A percentile compares a stretch with the other conserved stretches of the same genome.
These are phyloP conservation scores for Sphagnum magellanicum DNA, from an alignment of 228 moss, liverwort and hornwort genomes.

Conservation along the genomic window DNA sequence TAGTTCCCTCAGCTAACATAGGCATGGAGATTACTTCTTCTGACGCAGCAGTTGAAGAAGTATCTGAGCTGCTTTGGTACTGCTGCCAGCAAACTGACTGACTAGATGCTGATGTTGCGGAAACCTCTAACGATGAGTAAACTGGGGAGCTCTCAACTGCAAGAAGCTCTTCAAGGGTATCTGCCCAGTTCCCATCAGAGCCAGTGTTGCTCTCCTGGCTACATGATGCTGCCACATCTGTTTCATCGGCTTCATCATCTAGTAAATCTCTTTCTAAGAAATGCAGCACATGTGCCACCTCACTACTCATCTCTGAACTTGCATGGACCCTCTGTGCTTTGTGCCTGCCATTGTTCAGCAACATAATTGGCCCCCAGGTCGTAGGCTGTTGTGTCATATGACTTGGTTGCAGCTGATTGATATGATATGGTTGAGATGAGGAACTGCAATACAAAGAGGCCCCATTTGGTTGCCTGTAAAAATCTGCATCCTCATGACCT, in stretches of 20 bases:
- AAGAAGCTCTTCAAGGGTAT: constrained; percentile 41
- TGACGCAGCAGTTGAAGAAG: constrained; percentile 9
- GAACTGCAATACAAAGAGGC: constrained; percentile 16
- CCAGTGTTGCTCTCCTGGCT: constrained; percentile 14
- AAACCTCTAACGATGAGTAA: constrained; percentile 12
- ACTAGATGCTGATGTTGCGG: constrained; percentile 8
- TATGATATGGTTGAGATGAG: constrained; percentile 21
- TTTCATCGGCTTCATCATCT: constrained; percentile 21
- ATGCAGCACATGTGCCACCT: constrained; percentile 30
- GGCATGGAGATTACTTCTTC: constrained; percentile 13
- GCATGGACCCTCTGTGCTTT: constrained; percentile 15
- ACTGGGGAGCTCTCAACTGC: constrained; percentile 16
- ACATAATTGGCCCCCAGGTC: constrained; percentile 23
- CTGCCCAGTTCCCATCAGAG: constrained; percentile 46
- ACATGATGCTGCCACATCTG: constrained; percentile 22
- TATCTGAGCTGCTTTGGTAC: constrained; percentile 5
- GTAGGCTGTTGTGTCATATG: constrained; percentile 11
- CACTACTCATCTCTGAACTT: constrained; percentile 16
- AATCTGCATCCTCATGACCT: constrained; percentile 30
- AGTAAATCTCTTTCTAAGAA: constrained; percentile 39
- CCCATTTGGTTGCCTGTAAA: constrained; percentile 17
- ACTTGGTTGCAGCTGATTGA: constrained; percentile 11
- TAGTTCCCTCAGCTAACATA: no score
- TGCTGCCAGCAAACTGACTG: constrained; percentile 9
- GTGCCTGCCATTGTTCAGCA: constrained; percentile 6